Evolutionary conservation across 306 rosid species (phyloP), one percentile per base, ranked within the genome.

Genomic region (Vicia sativa): DNA sequence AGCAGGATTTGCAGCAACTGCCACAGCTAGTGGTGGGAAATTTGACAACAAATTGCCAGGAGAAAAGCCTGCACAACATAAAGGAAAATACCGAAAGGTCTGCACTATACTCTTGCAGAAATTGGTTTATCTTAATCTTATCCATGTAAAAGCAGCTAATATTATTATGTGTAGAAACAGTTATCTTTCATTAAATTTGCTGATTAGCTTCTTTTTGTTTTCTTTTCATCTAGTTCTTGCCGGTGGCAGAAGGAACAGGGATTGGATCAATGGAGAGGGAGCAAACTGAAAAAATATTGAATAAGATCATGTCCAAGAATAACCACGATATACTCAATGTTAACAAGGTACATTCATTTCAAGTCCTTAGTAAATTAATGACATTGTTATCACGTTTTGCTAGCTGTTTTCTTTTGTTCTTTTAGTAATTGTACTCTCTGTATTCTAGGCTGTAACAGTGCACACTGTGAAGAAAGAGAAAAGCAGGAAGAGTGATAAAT

Each of bases 11-110:
- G 99, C 96, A 37, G 87, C 97, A 83, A 79, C 89, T 62, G 79
- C 99, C 23, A 90, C 97, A 8, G 98, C 97, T 49, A 93, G 98
- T 58, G 98, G 96, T 52, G 99, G 99, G 35, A 93, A 93, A 68
- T 93, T 90, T 73, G 99, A 93, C 80, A 90, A 87, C 82, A 93
- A 87, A 79, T 79, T 93, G 65, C 68, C 82, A 0, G 99, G 99
- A 8, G 97, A 93, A 81, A 93, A 85, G 79, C 87, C 92, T 68
- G 79, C 87, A 5, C 80, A 81, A 69, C 95, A 93, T 71, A 31
- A 82, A 77, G 96, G 96, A 79, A 93, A 90, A 85, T 78, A 77
- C 71, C 87, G 97, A 71, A 93, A 90, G 99, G 97, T 63, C 68
- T 59, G 13, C n/a, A 44, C 74, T 54, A 35, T 61, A 45, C 56